Conservation (phyloP, 352 stramenopile species). For the Globisporangium heterothallicum region DNA sequence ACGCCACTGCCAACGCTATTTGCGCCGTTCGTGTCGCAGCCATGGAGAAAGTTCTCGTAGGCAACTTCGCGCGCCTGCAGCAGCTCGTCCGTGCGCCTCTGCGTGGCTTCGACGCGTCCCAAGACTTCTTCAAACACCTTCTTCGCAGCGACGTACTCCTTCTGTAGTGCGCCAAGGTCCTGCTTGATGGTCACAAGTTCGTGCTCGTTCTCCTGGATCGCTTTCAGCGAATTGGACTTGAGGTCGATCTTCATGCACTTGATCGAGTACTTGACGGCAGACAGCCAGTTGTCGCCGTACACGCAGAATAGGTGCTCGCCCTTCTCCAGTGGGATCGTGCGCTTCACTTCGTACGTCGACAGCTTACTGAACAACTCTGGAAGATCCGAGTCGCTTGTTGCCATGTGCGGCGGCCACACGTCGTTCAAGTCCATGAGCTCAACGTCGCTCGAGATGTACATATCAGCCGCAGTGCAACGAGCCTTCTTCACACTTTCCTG, state of each 20-base stretch:
- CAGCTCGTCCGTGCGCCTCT: slow-evolving; percentile 73
- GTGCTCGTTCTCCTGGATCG: slow-evolving; percentile 69
- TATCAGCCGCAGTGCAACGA: slow-evolving; percentile 80
- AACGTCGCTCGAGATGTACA: slow-evolving; percentile 80
- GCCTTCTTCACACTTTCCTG: slow-evolving; percentile 78
- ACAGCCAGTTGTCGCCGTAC: slow-evolving; percentile 88
- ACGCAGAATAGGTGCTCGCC: slow-evolving; percentile 84
- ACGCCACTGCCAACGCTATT: slow-evolving; percentile 20
- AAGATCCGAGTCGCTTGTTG: slow-evolving; percentile 55
- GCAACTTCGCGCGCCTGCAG: slow-evolving; percentile 57
- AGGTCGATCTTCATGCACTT: slow-evolving; percentile 78
- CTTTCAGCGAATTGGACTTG: slow-evolving; percentile 38
- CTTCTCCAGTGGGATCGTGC: slow-evolving; percentile 69
- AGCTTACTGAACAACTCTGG: slow-evolving; percentile 83
- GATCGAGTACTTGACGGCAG: slow-evolving; percentile 84
- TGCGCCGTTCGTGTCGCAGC: slow-evolving; percentile 39
- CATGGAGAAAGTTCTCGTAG: slow-evolving; percentile 70
- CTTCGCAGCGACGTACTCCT: slow-evolving; percentile 72
- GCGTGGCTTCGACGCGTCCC: slow-evolving; percentile 54
- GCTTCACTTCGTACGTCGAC: slow-evolving; percentile 78
- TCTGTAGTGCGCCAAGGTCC: slow-evolving; percentile 69
- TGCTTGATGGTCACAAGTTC: slow-evolving; percentile 75
- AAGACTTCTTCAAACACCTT: slow-evolving; percentile 79
- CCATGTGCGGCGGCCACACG: slow-evolving; percentile 56
- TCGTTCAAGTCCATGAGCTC: slow-evolving; percentile 87